These are phyloP conservation scores for Agrocybe praecox DNA, from an alignment of 768 basidiomycete species.

Conservation along the genomic window DNA sequence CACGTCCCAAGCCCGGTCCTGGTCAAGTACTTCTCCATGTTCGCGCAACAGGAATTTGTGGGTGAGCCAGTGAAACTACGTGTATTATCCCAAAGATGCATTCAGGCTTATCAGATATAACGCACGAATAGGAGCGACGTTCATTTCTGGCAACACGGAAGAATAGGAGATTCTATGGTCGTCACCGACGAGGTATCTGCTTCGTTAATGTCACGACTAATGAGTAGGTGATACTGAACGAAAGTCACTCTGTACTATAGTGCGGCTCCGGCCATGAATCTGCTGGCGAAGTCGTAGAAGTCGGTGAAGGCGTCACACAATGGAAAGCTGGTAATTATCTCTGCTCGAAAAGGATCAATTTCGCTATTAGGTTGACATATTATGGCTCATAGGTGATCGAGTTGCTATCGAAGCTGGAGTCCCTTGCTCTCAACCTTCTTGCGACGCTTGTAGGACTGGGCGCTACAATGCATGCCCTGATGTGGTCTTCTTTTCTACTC, in stretches of 20 bases:
- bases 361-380: constrained; percentile 1
- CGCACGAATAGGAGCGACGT: constrained; percentile 57
- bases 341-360: neutral
- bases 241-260: constrained; percentile 35
- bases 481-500: constrained; percentile 71
- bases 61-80: constrained; percentile 38
- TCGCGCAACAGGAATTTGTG: constrained; percentile 70
- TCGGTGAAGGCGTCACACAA: constrained; percentile 65
- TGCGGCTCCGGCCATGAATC: constrained; percentile 75
- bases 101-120: neutral
- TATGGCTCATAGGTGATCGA: constrained; percentile 48
- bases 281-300: constrained; percentile 65
- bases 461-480: constrained; percentile 65
- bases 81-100: neutral
- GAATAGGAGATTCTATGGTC: constrained; percentile 70
- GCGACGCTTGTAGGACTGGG: constrained; percentile 63
- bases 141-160: constrained; percentile 74
- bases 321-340: constrained; percentile 55
- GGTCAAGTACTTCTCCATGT: constrained; percentile 71
- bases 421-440: constrained; percentile 63
- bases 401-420: constrained; percentile 74
- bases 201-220: neutral
- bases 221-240: neutral
- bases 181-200: constrained; percentile 61
- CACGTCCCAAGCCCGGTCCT: constrained; percentile 57